Evolutionary conservation across 371 early-diverging fungal species (phyloP), one percentile per base, ranked within the genome.

Genomic region (Capillidium heterosporum): DNA sequence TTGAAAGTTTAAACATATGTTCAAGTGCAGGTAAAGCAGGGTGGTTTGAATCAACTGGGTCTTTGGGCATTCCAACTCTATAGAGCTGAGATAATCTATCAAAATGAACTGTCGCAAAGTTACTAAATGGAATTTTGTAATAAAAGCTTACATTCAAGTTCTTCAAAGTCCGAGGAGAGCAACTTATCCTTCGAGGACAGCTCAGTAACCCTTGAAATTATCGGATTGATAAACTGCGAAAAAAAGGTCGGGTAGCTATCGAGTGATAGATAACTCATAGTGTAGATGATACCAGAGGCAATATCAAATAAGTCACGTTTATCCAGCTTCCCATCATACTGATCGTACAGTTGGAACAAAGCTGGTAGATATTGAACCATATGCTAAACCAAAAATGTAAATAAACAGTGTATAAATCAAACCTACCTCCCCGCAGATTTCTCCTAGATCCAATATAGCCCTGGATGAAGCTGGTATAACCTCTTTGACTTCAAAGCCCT

Each of bases 261-360:
- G 8, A 70, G 64, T 10, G 89, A 87, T 24, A 91, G 73, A 1
- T 77, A 82, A 1, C 77, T 78, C 31, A 95, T 70, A 7, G 95
- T 84, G 56, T 89, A 84, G 0, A 92, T 84, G 3, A 96, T 78
- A 1, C 89, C 95, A 60, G 85, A 85, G 0, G 91, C 84, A 1
- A 96, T 75, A 39, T 94, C 91, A 11, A 75, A 50, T 3, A 80
- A 66, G 59, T 96, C 95, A 49, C 66, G 63, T 15, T 71, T 75
- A n/a, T 76, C 74, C 17, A 93, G 63, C 27, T 71, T 71, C 31
- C 73, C 75, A 15, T 76, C 68, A 3, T 80, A 76, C 24, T 73
- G 73, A 19, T 78, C 58, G 67, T 87, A 92, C 62, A 89, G 87
- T 4, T 74, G 71, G 61, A 87, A 85, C 19, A 92, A 70, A 61